Conservation (phyloP, 257 asterid genomes). For the Anisodus acutangulus region DNA sequence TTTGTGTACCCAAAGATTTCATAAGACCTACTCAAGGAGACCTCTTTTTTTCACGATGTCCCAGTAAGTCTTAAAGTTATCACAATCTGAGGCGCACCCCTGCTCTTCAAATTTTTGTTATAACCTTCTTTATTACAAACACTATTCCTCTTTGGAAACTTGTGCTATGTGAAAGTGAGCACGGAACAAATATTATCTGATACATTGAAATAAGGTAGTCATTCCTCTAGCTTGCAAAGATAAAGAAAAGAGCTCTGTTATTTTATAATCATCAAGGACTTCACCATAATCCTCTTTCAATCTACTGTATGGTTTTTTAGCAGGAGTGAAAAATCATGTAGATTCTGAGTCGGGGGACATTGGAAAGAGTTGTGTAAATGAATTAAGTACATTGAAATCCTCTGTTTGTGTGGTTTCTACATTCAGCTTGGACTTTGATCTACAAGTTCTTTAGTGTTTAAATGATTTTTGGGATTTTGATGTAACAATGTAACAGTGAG, state of each 20-base stretch:
- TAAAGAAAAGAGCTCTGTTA: too few relatives aligned
- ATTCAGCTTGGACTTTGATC: background rate
- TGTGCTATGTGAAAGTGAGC: background rate
- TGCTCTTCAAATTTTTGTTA: background rate
- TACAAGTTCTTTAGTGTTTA: background rate
- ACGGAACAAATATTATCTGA: background rate
- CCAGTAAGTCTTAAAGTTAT: background rate
- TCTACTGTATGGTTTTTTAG: background rate
- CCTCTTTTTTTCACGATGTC: background rate
- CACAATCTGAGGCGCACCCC: background rate
- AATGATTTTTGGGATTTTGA: background rate
- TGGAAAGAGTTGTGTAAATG: background rate
- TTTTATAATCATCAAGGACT: too few relatives aligned
- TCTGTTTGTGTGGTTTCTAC: background rate
- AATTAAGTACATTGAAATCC: background rate
- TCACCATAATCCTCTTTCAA: background rate
- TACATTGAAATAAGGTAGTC: background rate
- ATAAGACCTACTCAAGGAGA: background rate
- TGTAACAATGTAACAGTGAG: conserved; percentile 2
- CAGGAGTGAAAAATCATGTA: background rate
- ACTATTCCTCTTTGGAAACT: background rate
- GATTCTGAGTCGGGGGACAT: background rate
- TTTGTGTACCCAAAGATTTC: background rate
- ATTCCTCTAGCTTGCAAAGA: background rate
- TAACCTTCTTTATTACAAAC: background rate